A percentile compares a stretch with the other conserved stretches of the same genome.
Evolutionary conservation across 2,329 filamentous ascomycete genomes (phyloP).

Genomic region (Domatiomyces catenatus): DNA sequence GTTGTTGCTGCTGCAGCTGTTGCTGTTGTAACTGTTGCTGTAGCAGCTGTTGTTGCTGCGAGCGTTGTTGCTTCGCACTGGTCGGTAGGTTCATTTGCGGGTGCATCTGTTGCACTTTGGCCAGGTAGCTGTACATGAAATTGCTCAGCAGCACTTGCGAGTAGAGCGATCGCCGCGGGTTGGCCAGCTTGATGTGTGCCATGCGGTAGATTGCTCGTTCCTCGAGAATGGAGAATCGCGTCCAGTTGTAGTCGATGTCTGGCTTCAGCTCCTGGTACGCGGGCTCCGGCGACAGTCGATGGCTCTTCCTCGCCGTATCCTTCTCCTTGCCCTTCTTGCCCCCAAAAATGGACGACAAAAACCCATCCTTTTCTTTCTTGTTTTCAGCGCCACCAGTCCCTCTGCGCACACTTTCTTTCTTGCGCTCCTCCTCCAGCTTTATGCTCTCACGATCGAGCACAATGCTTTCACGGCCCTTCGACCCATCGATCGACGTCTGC

Average conservation of each 20-base stretch:
- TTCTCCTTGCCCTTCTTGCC: conserved; percentile 70
- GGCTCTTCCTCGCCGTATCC: conserved; percentile 55
- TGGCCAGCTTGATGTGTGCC: conserved; percentile 98
- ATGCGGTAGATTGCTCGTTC: conserved; percentile 96
- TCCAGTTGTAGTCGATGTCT: conserved; percentile 93
- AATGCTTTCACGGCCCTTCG: conserved; percentile 61
- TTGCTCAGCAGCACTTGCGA: conserved; percentile 95
- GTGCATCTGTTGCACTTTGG: conserved; percentile 98
- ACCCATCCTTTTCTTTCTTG: conserved; percentile 82
- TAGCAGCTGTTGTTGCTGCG: conserved; percentile 21
- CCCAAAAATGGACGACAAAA: conserved; percentile 90
- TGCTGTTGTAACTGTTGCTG: conserved; percentile 39
- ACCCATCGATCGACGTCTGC: conserved; percentile 68
- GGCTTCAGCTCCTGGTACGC: conserved; percentile 57
- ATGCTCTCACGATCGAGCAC: conserved; percentile 66
- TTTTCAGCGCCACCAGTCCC: conserved; percentile 42
- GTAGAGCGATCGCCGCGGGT: conserved; percentile 76
- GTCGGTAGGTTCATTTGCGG: conserved; percentile 85
- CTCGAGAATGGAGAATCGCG: conserved; percentile 83
- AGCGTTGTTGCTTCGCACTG: conserved; percentile 52
- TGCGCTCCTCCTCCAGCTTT: conserved; percentile 54
- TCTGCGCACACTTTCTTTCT: conserved; percentile 64
- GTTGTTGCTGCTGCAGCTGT: conserved; percentile 20
- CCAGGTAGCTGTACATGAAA: conserved; percentile 98
- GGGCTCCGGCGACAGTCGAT: conserved; percentile 70